These are phyloP conservation scores for Phytophthora europaea DNA, from an alignment of 352 stramenopile genomes.

Conservation along the genomic window DNA sequence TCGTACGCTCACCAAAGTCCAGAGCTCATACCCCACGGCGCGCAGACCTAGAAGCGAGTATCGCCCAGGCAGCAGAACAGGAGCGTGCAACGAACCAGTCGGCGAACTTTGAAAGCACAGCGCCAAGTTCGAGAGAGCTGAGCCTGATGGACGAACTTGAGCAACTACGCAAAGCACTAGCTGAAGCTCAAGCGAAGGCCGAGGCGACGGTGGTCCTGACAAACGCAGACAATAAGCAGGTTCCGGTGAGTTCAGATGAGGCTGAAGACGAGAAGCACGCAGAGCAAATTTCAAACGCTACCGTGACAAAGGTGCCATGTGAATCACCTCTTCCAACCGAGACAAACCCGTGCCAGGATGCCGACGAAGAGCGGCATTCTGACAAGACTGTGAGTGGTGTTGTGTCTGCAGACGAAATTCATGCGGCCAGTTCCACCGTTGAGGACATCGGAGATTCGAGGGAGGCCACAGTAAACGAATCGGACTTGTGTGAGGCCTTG, in stretches of 20 bases:
- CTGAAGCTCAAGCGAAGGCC: slow-evolving; percentile 30
- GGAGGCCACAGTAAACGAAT: not conserved
- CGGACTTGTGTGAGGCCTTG: not conserved
- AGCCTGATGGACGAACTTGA: slow-evolving; percentile 43
- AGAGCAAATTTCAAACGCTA: not conserved
- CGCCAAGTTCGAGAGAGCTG: slow-evolving; percentile 41
- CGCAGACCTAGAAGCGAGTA: slow-evolving; percentile 26
- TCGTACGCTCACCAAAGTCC: slow-evolving; percentile 14
- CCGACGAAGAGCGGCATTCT: slow-evolving; percentile 13
- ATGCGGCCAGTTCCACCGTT: not conserved
- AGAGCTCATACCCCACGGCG: slow-evolving; percentile 22
- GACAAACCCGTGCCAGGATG: not conserved
- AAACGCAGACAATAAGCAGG: slow-evolving; percentile 2
- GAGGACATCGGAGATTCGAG: not conserved
- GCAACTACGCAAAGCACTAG: slow-evolving; percentile 44
- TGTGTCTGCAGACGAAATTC: slow-evolving; percentile 13
- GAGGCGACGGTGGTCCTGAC: not conserved
- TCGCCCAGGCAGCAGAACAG: slow-evolving; percentile 10
- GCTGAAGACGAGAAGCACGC: not conserved
- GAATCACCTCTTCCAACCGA: slow-evolving; percentile 13
- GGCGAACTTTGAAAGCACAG: not conserved
- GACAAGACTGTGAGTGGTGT: slow-evolving; percentile 13
- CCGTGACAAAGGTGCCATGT: slow-evolving; percentile 4
- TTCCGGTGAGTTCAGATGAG: not conserved
- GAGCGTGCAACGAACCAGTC: slow-evolving; percentile 2